These are phyloP conservation scores for Nephromyces sp. DNA, from an alignment of 169 alveolate genomes.

Conservation along the genomic window DNA sequence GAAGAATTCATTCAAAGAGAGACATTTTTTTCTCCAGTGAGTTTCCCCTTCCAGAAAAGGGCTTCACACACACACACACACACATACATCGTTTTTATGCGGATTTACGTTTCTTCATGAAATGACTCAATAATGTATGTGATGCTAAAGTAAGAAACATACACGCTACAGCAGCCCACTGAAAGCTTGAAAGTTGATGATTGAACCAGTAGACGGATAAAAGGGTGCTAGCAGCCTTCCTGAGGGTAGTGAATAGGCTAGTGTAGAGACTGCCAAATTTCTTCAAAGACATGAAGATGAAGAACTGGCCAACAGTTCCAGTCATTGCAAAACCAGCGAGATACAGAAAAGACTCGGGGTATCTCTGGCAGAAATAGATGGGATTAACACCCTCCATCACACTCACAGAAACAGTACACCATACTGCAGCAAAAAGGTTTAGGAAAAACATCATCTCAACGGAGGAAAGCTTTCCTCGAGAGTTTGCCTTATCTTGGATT, in stretches of 20 bases:
- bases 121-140: background rate
- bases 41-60: too few species aligned
- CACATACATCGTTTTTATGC: too few species aligned
- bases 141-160: background rate
- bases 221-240: slow-evolving; percentile 72
- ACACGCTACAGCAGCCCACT: slow-evolving; percentile 55
- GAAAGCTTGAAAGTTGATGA: slow-evolving; percentile 57
- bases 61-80: too few species aligned
- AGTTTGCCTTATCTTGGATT: slow-evolving; percentile 68
- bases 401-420: slow-evolving; percentile 44
- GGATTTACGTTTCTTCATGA: too few species aligned
- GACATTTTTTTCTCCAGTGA: too few species aligned
- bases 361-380: slow-evolving; percentile 30
- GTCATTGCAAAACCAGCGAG: slow-evolving; percentile 54
- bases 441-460: slow-evolving; percentile 62
- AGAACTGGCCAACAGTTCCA: slow-evolving; percentile 75
- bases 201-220: slow-evolving; percentile 68
- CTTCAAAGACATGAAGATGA: slow-evolving; percentile 65
- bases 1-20: too few species aligned
- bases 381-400: slow-evolving; percentile 67
- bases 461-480: slow-evolving; percentile 60
- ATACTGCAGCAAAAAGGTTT: slow-evolving; percentile 57
- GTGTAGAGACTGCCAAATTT: slow-evolving; percentile 74
- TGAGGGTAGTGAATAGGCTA: slow-evolving; percentile 68
- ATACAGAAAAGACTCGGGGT: slow-evolving; percentile 46